Evolutionary conservation across 768 basidiomycete species (phyloP).

Genomic region (Clitopilus hobsonii): DNA sequence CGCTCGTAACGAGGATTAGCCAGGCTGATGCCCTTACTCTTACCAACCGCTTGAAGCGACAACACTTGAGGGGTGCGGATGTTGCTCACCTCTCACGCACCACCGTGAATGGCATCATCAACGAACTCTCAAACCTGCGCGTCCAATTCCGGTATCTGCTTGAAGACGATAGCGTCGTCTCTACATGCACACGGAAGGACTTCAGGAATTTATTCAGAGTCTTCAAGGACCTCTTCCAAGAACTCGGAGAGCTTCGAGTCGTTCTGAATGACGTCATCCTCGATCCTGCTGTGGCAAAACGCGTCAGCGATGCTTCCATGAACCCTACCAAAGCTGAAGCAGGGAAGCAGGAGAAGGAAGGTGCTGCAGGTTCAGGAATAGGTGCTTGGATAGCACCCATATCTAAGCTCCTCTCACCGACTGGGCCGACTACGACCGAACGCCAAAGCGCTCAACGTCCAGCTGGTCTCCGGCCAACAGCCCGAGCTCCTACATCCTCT

Average conservation of each 20-base stretch:
- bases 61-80: conserved; percentile 82
- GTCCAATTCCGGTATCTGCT: conserved; percentile 66
- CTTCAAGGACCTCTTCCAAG: conserved; percentile 78
- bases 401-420: conserved; percentile 65
- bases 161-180: conserved; percentile 69
- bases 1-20: conserved; percentile 50
- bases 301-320: conserved; percentile 67
- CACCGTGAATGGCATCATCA: conserved; percentile 70
- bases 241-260: conserved; percentile 77
- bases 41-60: conserved; percentile 86
- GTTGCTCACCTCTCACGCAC: conserved; percentile 81
- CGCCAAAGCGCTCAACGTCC: conserved; percentile 14
- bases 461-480: conserved; percentile 12
- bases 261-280: conserved; percentile 87
- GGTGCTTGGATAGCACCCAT: conserved; percentile 83
- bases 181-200: conserved; percentile 70
- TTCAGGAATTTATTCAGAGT: conserved; percentile 78
- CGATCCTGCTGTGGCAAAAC: conserved; percentile 72
- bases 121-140: conserved; percentile 68
- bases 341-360: conserved; percentile 29
- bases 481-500: conserved; percentile 21
- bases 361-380: conserved; percentile 21
- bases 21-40: conserved; percentile 85
- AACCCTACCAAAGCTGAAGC: conserved; percentile 49
- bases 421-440: conserved; percentile 2